Evolutionary conservation across 108 stramenopile genomes (phyloP).

Genomic region (Fistulifera pelliculosa): DNA sequence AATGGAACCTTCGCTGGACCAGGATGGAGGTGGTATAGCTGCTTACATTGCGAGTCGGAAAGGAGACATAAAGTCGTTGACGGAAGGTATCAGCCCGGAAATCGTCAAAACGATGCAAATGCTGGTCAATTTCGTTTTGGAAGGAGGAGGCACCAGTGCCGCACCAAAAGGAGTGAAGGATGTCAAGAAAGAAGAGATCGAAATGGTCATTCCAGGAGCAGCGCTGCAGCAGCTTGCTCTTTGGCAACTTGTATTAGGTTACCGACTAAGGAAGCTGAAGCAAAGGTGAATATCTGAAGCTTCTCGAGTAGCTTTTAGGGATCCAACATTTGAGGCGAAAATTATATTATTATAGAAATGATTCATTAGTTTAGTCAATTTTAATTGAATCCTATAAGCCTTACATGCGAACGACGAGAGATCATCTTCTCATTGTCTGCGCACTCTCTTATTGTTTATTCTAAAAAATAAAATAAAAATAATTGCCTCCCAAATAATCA

Average conservation of each 20-base stretch:
- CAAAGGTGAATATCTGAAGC: slow-evolving; percentile 75
- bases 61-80: slow-evolving; percentile 69
- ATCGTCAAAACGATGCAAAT: slow-evolving; percentile 82
- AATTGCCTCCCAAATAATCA: no score
- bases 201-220: slow-evolving; percentile 79
- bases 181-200: slow-evolving; percentile 34
- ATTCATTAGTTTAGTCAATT: no score
- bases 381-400: no score
- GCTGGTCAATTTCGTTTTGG: slow-evolving; percentile 79
- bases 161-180: slow-evolving; percentile 6
- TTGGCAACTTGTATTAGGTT: slow-evolving; percentile 88
- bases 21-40: slow-evolving; percentile 31
- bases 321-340: no score
- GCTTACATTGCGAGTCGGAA: slow-evolving; percentile 71
- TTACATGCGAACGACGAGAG: no score
- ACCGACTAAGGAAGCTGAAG: slow-evolving; percentile 80
- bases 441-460: no score
- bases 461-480: no score
- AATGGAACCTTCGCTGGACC: neutral
- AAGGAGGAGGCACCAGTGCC: slow-evolving; percentile 38
- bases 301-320: slow-evolving; percentile 35
- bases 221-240: slow-evolving; percentile 80
- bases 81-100: slow-evolving; percentile 71
- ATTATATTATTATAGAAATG: no score
- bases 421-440: no score